Base-by-base conservation (phyloP, 306 rosid species). In the Parietaria judaica region DNA sequence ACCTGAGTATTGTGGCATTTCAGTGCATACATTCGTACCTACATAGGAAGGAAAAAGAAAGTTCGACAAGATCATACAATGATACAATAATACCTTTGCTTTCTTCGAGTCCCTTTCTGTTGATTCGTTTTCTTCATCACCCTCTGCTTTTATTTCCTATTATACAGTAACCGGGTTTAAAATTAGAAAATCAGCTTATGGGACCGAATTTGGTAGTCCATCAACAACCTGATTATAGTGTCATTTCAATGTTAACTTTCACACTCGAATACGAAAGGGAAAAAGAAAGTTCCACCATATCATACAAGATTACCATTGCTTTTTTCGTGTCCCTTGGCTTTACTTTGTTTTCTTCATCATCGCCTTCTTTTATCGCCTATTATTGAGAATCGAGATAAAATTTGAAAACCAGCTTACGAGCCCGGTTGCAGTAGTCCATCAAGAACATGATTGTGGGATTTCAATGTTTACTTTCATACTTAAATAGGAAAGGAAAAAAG, bases 41-140 rank as follows among this genome's bases (percentile, higher is more conserved):
- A 7, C 1, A 46, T 46, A 8, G 13, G 54, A 46, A 46, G 50
- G 13, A 46, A 46, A 46, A 46, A 46, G 13, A 13, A 46, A 7
- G 13, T 46, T 13, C 8, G 1, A 8, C 8, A 0, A 8, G n/a
- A 56, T 14, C 17, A 9, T 55, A 55, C 60, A 35, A 3, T 6
- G 56, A 23, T 39, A 83, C 87, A 35, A 3, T 6, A 61, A 23
- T 39, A 83, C 87, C 85, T 83, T 73, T 17, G 47, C 70, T 73
- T 58, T 73, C 78, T 77, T 85, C 44, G 67, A 17, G 55, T 49
- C 78, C 41, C 70, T 48, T 69, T 67, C 84, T 47, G 69, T 69
- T 45, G 49, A n/a, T 37, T 75, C 79, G 63, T 67, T 75, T 66
- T 72, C 73, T 51, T 50, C 75, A 65, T 68, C 77, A 58, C 58